phyloP scores from a whole-genome alignment of 208 protist genomes.

The Trypanosoma theileri region DNA sequence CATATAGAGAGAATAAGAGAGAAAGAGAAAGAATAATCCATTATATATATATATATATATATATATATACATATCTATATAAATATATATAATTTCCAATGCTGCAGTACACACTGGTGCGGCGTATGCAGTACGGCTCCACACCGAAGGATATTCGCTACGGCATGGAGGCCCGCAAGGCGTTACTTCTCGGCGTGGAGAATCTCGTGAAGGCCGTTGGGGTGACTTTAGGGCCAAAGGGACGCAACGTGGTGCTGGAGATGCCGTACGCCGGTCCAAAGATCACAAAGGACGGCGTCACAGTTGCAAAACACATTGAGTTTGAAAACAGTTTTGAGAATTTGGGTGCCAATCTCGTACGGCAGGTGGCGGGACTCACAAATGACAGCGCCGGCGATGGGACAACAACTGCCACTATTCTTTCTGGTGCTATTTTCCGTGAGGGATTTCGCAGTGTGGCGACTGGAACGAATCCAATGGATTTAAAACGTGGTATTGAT shows the following conservation, averaged over 20 bases:
- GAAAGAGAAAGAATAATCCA: background rate
- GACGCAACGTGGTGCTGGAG: constrained; percentile 98
- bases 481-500: constrained; percentile 99
- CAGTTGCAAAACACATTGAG: constrained; percentile 99
- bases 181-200: constrained; percentile 95
- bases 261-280: constrained; percentile 98
- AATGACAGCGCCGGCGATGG: constrained; percentile 98
- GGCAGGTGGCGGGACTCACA: constrained; percentile 95
- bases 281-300: constrained; percentile 99
- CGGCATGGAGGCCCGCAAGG: constrained; percentile 91
- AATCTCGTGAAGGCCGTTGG: constrained; percentile 96
- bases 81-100: constrained; percentile 21
- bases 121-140: constrained; percentile 74
- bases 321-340: constrained; percentile 98
- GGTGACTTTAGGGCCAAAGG: constrained; percentile 98
- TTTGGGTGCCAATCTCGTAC: constrained; percentile 97
- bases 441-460: constrained; percentile 98
- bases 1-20: background rate
- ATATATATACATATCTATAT: background rate
- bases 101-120: constrained; percentile 37
- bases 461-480: constrained; percentile 99
- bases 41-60: too few relatives aligned
- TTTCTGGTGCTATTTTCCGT: constrained; percentile 97
- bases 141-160: constrained; percentile 97
- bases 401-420: constrained; percentile 99